Percentiles rank a stretch among this genome's conserved stretches.
Evolutionary conservation across 192 early-diverging fungal species (phyloP).

Genomic region (Chytriomyces confervae): DNA sequence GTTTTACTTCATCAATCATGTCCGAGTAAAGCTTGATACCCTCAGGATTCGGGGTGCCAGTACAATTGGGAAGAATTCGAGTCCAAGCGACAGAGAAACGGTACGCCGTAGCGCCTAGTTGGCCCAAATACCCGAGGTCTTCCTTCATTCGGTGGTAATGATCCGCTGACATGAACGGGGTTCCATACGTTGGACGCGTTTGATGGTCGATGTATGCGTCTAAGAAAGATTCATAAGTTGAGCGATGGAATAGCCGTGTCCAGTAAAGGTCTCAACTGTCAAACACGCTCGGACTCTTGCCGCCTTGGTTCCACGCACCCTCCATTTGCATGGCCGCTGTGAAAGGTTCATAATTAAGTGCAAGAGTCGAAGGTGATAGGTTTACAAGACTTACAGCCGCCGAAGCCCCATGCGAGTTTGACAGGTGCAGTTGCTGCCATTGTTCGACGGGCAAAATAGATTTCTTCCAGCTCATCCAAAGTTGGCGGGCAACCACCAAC

Average conservation of each 20-base stretch:
- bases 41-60: conserved; percentile 23
- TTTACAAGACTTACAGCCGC: conserved; percentile 13
- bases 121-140: conserved; percentile 34
- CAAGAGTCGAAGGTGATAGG: background rate
- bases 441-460: too few species aligned
- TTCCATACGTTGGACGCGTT: background rate
- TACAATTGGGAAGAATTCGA: conserved; percentile 42
- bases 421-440: background rate
- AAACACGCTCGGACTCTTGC: conserved; percentile 52
- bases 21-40: conserved; percentile 41
- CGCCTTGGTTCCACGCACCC: conserved; percentile 51
- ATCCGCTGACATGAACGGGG: conserved; percentile 21
- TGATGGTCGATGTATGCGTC: background rate
- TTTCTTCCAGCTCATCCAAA: too few species aligned
- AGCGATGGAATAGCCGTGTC: background rate
- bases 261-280: conserved; percentile 35
- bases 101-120: conserved; percentile 39
- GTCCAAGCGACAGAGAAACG: conserved; percentile 48
- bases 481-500: too few species aligned
- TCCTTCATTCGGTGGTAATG: conserved; percentile 37
- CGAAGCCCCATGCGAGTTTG: conserved; percentile 22
- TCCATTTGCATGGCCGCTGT: conserved; percentile 54
- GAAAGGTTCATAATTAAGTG: conserved; percentile 42
- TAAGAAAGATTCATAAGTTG: background rate
- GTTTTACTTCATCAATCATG: conserved; percentile 42